Evolutionary conservation across 2,329 filamentous ascomycete species (phyloP).

Genomic region (Pestalotiopsis fici): DNA sequence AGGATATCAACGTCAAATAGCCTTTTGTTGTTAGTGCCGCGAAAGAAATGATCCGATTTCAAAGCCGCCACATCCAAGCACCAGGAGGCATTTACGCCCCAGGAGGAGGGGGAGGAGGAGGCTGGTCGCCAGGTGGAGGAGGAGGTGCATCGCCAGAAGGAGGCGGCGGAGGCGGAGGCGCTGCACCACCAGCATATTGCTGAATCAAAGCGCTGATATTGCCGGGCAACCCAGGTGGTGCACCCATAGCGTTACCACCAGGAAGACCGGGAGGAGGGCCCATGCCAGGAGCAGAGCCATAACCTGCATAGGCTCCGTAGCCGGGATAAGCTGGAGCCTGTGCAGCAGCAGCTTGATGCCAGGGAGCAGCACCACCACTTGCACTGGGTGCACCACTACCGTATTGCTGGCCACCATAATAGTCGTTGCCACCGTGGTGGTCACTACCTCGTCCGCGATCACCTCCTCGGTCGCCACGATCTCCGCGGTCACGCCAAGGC

Average conservation of each 20-base stretch:
- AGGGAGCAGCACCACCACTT: constrained; percentile 46
- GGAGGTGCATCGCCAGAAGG: constrained; percentile 62
- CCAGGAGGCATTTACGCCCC: constrained; percentile 42
- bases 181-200: constrained; percentile 58
- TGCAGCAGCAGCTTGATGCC: constrained; percentile 59
- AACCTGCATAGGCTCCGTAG: constrained; percentile 49
- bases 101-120: constrained; percentile 63
- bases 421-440: constrained; percentile 44
- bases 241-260: constrained; percentile 49
- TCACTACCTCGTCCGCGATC: constrained; percentile 40
- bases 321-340: constrained; percentile 60
- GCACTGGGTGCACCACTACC: constrained; percentile 21
- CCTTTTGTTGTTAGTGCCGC: not conserved
- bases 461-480: constrained; percentile 41
- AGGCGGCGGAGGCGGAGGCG: constrained; percentile 60
- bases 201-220: constrained; percentile 68
- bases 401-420: constrained; percentile 46
- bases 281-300: constrained; percentile 56
- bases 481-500: constrained; percentile 38
- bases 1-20: not conserved
- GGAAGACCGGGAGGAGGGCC: constrained; percentile 45
- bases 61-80: not conserved
- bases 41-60: not conserved
- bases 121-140: constrained; percentile 58
- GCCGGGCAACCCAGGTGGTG: constrained; percentile 54